Conservation (phyloP, 1,139 yeast species). For the Pneumocystis sp. region DNA sequence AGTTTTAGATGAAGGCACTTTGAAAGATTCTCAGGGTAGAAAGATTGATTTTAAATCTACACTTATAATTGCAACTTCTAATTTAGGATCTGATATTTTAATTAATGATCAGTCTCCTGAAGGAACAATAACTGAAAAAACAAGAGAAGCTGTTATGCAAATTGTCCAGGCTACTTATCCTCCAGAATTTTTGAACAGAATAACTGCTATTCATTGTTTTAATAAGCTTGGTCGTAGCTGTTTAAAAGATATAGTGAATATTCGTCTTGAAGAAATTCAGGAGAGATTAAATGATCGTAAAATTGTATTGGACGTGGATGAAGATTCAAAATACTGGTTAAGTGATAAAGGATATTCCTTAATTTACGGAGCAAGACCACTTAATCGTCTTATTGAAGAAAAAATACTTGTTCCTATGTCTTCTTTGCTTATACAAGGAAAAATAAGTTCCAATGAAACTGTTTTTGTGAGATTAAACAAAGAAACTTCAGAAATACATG, state of each 20-base stretch:
- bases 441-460: constrained; percentile 52
- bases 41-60: constrained; percentile 89
- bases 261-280: constrained; percentile 64
- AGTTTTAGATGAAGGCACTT: constrained; percentile 84
- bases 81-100: constrained; percentile 83
- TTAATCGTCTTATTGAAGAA: constrained; percentile 78
- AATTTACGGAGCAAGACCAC: constrained; percentile 86
- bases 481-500: background rate
- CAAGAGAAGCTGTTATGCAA: constrained; percentile 47
- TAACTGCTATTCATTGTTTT: constrained; percentile 81
- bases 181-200: constrained; percentile 86
- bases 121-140: constrained; percentile 30
- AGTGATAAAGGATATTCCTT: constrained; percentile 82
- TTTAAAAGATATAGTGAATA: constrained; percentile 63
- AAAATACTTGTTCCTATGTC: constrained; percentile 77
- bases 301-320: constrained; percentile 44
- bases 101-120: constrained; percentile 42
- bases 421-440: constrained; percentile 59
- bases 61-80: constrained; percentile 92
- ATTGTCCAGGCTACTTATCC: constrained; percentile 61
- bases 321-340: constrained; percentile 54
- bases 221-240: constrained; percentile 69
- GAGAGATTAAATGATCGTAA: constrained; percentile 68
- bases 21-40: constrained; percentile 90
- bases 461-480: constrained; percentile 29